These are phyloP conservation scores for Paraphaeosphaeria minitans DNA, from an alignment of 2,329 filamentous ascomycete genomes.

Conservation along the genomic window DNA sequence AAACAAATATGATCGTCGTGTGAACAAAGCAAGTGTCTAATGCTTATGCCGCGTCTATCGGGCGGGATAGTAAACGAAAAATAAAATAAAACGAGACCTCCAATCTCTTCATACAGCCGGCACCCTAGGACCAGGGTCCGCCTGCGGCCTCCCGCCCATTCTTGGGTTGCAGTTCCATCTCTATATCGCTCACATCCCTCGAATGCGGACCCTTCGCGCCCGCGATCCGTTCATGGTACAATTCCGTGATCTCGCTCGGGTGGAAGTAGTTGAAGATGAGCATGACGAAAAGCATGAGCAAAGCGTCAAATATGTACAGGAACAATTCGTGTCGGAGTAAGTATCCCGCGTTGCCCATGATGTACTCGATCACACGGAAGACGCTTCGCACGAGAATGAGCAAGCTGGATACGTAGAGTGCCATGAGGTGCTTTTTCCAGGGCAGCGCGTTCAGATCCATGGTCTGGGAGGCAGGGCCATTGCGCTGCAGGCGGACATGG, in stretches of 20 bases:
- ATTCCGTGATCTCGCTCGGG: slow-evolving; percentile 27
- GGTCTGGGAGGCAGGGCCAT: neutral
- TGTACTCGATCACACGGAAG: slow-evolving; percentile 57
- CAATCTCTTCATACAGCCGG: neutral
- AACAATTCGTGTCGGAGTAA: slow-evolving; percentile 52
- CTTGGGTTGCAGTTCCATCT: slow-evolving; percentile 7
- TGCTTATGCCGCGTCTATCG: too few relatives aligned
- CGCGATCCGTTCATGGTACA: slow-evolving; percentile 7
- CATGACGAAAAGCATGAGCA: slow-evolving; percentile 52
- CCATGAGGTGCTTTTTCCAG: slow-evolving; percentile 45
- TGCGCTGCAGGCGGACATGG: slow-evolving; percentile 49
- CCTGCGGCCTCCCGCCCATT: neutral
- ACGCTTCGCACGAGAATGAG: slow-evolving; percentile 57
- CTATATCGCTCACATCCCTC: slow-evolving; percentile 1
- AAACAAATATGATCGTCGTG: too few relatives aligned
- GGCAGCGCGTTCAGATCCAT: slow-evolving; percentile 18
- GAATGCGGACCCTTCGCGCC: neutral
- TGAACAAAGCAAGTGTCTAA: too few relatives aligned
- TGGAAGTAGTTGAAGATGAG: slow-evolving; percentile 46
- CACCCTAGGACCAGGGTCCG: neutral
- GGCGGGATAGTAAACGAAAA: too few relatives aligned
- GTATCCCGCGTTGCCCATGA: slow-evolving; percentile 51
- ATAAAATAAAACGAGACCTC: neutral
- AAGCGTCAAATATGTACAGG: slow-evolving; percentile 53
- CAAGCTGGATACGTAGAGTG: slow-evolving; percentile 50